Evolutionary conservation across 148 eudicot genomes (phyloP).

Genomic region (Vaccinium macrocarpon): DNA sequence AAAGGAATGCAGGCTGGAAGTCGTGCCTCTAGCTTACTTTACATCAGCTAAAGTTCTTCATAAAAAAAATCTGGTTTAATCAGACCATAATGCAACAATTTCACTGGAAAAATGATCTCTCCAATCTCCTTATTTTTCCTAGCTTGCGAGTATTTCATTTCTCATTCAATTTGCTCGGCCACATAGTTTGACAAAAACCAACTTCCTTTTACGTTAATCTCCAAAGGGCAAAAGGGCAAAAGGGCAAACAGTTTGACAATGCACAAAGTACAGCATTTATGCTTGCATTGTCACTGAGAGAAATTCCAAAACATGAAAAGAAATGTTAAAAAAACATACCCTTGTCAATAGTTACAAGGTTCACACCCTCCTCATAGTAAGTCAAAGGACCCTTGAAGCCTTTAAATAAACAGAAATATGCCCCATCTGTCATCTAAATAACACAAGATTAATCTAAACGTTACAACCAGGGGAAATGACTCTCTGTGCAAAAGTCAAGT

Average conservation of each 20-base stretch:
- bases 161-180: not conserved
- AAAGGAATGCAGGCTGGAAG: not conserved
- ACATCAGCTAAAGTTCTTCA: not conserved
- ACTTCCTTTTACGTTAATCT: not conserved
- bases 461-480: not conserved
- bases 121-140: not conserved
- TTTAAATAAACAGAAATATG: slow-evolving; percentile 50
- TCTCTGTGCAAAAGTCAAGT: not conserved
- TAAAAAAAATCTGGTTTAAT: not conserved
- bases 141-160: not conserved
- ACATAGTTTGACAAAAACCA: not conserved
- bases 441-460: not conserved
- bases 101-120: not conserved
- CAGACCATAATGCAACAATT: not conserved
- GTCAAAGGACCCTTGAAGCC: slow-evolving; percentile 43
- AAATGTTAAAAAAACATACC: slow-evolving; percentile 34
- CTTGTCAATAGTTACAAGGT: slow-evolving; percentile 50
- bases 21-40: not conserved
- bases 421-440: slow-evolving; percentile 49
- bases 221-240: not conserved
- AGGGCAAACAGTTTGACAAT: not conserved
- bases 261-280: not conserved
- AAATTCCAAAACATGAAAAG: not conserved
- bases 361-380: slow-evolving; percentile 44
- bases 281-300: not conserved